A percentile compares a stretch with the other conserved stretches of the same genome.
These are phyloP conservation scores for Penicillium alfredii DNA, from an alignment of 495 filamentous ascomycete species.

Conservation along the genomic window DNA sequence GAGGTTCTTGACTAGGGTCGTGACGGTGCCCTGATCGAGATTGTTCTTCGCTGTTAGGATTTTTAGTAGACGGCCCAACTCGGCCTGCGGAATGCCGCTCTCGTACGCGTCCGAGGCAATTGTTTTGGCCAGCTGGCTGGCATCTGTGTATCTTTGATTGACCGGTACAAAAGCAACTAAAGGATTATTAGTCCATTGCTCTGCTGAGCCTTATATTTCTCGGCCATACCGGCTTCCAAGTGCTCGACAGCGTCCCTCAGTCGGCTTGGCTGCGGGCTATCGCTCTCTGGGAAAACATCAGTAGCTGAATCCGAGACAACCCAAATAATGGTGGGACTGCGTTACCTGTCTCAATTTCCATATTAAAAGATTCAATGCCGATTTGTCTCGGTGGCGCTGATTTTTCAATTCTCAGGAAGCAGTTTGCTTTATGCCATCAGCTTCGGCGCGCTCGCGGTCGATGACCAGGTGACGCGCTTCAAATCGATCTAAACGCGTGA, in stretches of 20 bases:
- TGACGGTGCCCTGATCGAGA: slow-evolving; percentile 69
- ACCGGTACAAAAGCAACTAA: slow-evolving; percentile 36
- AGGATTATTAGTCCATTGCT: not conserved
- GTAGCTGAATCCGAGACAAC: too few species aligned
- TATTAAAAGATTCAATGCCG: too few species aligned
- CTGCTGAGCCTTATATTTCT: not conserved
- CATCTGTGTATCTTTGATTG: slow-evolving; percentile 42
- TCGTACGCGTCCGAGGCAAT: slow-evolving; percentile 54
- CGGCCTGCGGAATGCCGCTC: slow-evolving; percentile 54
- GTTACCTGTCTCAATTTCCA: too few species aligned
- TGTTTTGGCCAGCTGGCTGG: slow-evolving; percentile 31
- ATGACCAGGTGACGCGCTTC: too few species aligned
- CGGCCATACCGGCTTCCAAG: slow-evolving; percentile 38
- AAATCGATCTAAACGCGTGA: too few species aligned
- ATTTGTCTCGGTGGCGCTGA: too few species aligned
- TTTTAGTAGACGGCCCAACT: slow-evolving; percentile 58
- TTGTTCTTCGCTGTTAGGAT: slow-evolving; percentile 59
- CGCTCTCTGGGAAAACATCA: slow-evolving; percentile 7
- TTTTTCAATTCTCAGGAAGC: too few species aligned
- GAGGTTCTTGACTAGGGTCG: slow-evolving; percentile 62
- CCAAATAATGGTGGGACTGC: too few species aligned
- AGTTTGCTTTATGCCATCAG: too few species aligned
- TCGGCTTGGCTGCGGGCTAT: slow-evolving; percentile 15
- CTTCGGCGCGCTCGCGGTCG: too few species aligned
- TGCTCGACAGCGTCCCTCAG: slow-evolving; percentile 37